These are phyloP conservation scores for Echinochloa phyllopogon DNA, from an alignment of 176 grass and related monocot genomes.

Conservation along the genomic window DNA sequence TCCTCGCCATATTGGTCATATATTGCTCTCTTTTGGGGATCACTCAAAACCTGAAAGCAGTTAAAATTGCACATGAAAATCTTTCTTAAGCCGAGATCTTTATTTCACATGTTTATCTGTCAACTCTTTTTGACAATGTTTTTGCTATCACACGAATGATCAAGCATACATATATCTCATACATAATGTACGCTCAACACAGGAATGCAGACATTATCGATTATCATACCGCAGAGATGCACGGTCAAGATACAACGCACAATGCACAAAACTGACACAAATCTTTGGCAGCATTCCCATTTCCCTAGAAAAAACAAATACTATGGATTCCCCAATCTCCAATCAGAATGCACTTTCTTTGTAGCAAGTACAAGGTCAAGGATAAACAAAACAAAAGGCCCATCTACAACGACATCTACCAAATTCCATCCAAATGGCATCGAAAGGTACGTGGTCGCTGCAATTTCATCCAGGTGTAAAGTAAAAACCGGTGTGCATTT, in stretches of 20 bases:
- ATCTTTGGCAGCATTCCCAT: neutral
- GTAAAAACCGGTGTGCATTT: neutral
- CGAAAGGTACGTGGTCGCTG: neutral
- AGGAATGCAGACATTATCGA: neutral
- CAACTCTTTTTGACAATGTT: neutral
- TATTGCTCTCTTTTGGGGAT: slow-evolving; percentile 75
- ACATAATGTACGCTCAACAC: neutral
- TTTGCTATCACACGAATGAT: neutral
- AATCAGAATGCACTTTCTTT: neutral
- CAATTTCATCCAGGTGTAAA: neutral
- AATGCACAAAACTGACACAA: slow-evolving; percentile 1
- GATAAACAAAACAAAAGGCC: neutral
- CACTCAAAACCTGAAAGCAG: slow-evolving; percentile 80
- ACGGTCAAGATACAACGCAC: neutral
- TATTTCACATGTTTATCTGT: neutral
- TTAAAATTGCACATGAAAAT: slow-evolving; percentile 6
- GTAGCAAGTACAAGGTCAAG: neutral
- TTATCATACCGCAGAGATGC: neutral
- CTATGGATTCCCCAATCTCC: neutral
- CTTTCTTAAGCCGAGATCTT: neutral
- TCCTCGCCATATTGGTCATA: slow-evolving; percentile 94
- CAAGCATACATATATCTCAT: neutral
- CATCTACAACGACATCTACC: neutral
- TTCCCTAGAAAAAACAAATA: neutral
- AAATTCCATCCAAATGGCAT: neutral